These are phyloP conservation scores for Cystofilobasidium macerans DNA, from an alignment of 768 basidiomycete species.

Conservation along the genomic window DNA sequence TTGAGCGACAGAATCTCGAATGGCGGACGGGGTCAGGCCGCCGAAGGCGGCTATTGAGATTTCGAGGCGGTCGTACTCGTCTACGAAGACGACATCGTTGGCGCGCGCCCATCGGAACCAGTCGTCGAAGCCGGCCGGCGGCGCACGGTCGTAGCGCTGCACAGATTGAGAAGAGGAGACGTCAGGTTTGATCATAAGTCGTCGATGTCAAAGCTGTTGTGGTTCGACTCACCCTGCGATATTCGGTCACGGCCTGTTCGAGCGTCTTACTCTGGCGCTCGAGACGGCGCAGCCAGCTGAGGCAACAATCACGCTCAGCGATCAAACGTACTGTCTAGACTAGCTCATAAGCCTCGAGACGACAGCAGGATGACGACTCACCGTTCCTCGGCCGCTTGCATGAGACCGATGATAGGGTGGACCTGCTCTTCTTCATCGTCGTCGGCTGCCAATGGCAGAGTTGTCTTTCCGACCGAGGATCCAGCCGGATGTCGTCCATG, in stretches of 20 bases:
- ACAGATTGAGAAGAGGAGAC: too few species aligned
- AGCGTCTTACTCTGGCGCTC: constrained; percentile 37
- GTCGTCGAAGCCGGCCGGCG: not conserved
- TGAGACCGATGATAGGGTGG: too few species aligned
- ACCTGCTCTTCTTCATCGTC: too few species aligned
- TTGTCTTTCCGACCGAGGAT: too few species aligned
- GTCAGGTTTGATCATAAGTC: too few species aligned
- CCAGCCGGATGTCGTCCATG: too few species aligned
- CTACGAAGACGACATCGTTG: not conserved
- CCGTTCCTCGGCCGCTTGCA: too few species aligned
- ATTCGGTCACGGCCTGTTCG: constrained; percentile 38
- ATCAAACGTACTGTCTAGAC: not conserved
- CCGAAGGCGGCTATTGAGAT: not conserved
- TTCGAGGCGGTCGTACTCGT: constrained; percentile 6
- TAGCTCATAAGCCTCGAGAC: too few species aligned
- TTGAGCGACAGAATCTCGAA: not conserved
- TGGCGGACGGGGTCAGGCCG: not conserved
- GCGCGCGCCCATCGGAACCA: not conserved
- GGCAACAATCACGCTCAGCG: not conserved
- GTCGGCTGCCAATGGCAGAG: too few species aligned
- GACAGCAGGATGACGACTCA: too few species aligned
- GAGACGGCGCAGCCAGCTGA: constrained; percentile 33
- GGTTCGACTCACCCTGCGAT: constrained; percentile 40
- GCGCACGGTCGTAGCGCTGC: not conserved
- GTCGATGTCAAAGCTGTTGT: constrained; percentile 26